A percentile compares a stretch with the other conserved stretches of the same genome.
phyloP scores from a whole-genome alignment of 306 rosid genomes.

The Elaeagnus macrophylla region DNA sequence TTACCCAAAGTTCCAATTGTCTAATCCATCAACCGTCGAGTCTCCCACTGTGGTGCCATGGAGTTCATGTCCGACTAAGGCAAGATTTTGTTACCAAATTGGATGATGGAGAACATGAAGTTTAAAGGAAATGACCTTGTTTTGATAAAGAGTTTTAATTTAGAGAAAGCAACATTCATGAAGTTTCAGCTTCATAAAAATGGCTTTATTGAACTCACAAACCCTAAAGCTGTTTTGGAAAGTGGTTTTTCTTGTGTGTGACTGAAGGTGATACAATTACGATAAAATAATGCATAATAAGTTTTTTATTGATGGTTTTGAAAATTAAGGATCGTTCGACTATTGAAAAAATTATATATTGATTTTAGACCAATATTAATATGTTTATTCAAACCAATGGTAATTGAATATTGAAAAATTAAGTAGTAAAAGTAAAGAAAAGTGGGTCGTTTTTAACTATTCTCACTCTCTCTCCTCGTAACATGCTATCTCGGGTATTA shows the following conservation, averaged over 20 bases:
- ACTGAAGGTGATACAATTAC: conserved; percentile 13
- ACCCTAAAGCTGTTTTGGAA: conserved; percentile 15
- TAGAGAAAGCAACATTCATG: conserved; percentile 5
- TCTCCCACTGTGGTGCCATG: conserved; percentile 10
- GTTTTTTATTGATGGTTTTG: conserved; percentile 1
- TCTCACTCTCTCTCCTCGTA: no score
- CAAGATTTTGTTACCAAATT: background rate
- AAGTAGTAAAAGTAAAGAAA: no score
- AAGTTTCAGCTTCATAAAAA: conserved; percentile 11
- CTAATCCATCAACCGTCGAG: background rate
- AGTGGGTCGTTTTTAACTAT: no score
- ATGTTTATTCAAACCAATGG: no score
- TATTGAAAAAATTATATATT: no score
- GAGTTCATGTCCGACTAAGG: conserved; percentile 20
- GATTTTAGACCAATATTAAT: no score
- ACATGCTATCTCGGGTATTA: conserved; percentile 7
- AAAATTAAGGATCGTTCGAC: no score
- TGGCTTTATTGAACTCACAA: conserved; percentile 3
- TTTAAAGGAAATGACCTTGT: background rate
- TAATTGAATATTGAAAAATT: no score
- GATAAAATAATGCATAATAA: background rate
- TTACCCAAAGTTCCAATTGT: conserved; percentile 12
- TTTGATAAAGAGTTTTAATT: background rate
- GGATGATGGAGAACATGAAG: conserved; percentile 16
- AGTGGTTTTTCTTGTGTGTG: conserved; percentile 13